Percentiles rank a stretch among this genome's conserved stretches.
These are phyloP conservation scores for Kurtzmaniella quercitrusa DNA, from an alignment of 1,139 yeast species.

Conservation along the genomic window DNA sequence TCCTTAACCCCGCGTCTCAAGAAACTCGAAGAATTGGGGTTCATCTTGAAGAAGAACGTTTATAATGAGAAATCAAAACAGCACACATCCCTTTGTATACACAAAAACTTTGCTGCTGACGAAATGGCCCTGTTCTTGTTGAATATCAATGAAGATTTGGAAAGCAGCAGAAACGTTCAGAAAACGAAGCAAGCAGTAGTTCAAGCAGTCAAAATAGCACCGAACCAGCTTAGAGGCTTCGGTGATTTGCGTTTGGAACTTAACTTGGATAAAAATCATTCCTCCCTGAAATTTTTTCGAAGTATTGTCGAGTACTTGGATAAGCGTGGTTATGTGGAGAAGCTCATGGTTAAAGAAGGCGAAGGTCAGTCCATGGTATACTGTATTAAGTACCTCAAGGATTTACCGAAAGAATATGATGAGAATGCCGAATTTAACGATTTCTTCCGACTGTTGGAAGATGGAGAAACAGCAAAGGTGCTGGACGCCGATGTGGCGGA, in stretches of 20 bases:
- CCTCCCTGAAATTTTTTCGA: slow-evolving; percentile 48
- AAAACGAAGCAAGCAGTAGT: slow-evolving; percentile 40
- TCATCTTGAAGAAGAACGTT: slow-evolving; percentile 41
- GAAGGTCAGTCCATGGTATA: slow-evolving; percentile 43
- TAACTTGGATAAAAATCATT: slow-evolving; percentile 44
- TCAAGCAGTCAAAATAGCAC: slow-evolving; percentile 56
- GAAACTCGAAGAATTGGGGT: slow-evolving; percentile 44
- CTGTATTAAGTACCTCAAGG: slow-evolving; percentile 58
- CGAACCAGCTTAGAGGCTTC: slow-evolving; percentile 63
- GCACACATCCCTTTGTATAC: slow-evolving; percentile 48
- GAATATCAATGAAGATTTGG: slow-evolving; percentile 21
- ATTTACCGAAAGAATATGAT: slow-evolving; percentile 34
- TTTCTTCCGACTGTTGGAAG: slow-evolving; percentile 13
- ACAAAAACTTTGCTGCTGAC: slow-evolving; percentile 36
- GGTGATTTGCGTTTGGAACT: slow-evolving; percentile 63
- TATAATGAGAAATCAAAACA: slow-evolving; percentile 42
- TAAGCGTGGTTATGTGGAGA: slow-evolving; percentile 50
- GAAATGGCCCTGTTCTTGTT: slow-evolving; percentile 35
- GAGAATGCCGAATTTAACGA: slow-evolving; percentile 24
- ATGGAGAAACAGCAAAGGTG: slow-evolving; percentile 11
- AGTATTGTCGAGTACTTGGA: slow-evolving; percentile 50
- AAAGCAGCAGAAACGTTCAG: slow-evolving; percentile 27
- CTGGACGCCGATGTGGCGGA: slow-evolving; percentile 13
- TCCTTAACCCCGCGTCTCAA: slow-evolving; percentile 62
- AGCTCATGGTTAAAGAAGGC: slow-evolving; percentile 54